These are phyloP conservation scores for Nitzschia palea DNA, from an alignment of 108 stramenopile species.

Conservation along the genomic window DNA sequence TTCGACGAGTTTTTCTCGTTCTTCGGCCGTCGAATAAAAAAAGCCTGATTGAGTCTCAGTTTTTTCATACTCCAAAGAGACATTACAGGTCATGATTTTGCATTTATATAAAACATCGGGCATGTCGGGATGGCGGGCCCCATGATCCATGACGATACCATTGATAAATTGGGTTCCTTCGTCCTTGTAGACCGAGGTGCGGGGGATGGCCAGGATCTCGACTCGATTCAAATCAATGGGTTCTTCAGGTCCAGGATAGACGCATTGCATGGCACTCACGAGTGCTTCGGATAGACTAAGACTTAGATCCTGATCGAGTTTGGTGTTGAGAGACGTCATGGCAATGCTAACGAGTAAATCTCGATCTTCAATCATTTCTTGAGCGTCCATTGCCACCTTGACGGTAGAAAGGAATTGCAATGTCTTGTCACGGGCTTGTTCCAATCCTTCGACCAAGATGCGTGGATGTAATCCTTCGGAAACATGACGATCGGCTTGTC, in stretches of 20 bases:
- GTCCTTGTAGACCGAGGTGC: constrained; percentile 43
- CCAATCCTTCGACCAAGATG: constrained; percentile 95
- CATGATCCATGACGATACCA: constrained; percentile 99
- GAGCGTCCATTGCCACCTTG: constrained; percentile 41
- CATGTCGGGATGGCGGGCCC: constrained; percentile 99
- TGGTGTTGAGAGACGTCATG: constrained; percentile 92
- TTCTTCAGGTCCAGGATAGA: constrained; percentile 39
- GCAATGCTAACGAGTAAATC: constrained; percentile 89
- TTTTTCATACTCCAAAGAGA: constrained; percentile 99
- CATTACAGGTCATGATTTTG: constrained; percentile 97
- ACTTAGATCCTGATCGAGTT: constrained; percentile 84
- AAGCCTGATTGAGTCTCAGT: constrained; percentile 96
- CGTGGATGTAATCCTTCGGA: constrained; percentile 97
- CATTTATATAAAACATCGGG: constrained; percentile 91
- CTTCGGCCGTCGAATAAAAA: constrained; percentile 94
- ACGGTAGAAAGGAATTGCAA: constrained; percentile 85
- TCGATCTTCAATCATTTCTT: constrained; percentile 64
- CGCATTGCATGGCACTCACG: constrained; percentile 91
- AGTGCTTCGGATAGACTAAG: constrained; percentile 78
- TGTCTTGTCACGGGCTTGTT: constrained; percentile 88
- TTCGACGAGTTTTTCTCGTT: constrained; percentile 97
- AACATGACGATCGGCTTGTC: constrained; percentile 93
- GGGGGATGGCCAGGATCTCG: constrained; percentile 97
- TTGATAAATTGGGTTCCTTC: constrained; percentile 88
- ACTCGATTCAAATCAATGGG: constrained; percentile 97